Percentiles rank a stretch among this genome's conserved stretches.
Conservation (phyloP, 2,329 filamentous ascomycete species). For the Alternaria ventricosa region DNA sequence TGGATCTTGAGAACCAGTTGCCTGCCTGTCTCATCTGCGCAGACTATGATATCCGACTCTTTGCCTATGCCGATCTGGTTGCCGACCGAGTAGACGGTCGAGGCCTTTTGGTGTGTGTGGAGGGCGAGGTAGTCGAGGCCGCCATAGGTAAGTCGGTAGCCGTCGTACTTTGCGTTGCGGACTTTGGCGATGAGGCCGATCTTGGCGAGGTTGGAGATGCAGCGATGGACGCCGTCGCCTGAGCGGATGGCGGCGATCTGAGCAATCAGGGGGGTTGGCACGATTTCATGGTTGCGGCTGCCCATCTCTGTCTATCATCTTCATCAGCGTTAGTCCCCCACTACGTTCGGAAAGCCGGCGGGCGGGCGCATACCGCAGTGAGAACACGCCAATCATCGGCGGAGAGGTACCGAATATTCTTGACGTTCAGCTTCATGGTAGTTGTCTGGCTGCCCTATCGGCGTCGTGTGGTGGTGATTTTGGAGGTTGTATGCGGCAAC, state of each 20-base stretch:
- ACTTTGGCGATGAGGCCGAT: conserved; percentile 87
- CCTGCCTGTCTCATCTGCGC: conserved; percentile 77
- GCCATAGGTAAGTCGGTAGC: conserved; percentile 94
- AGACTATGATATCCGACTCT: conserved; percentile 95
- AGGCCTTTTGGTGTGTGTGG: conserved; percentile 82
- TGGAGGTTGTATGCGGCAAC: conserved; percentile 5
- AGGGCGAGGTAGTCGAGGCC: conserved; percentile 97
- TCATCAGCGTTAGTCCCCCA: conserved; percentile 47
- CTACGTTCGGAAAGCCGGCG: conserved; percentile 22
- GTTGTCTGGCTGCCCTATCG: neutral
- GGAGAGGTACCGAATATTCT: conserved; percentile 89
- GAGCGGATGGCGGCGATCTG: conserved; percentile 78
- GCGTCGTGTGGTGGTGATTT: conserved; percentile 7
- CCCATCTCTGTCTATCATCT: conserved; percentile 81
- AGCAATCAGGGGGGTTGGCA: conserved; percentile 87
- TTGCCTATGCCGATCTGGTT: conserved; percentile 96
- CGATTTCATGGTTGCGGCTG: conserved; percentile 95
- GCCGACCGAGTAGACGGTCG: conserved; percentile 87
- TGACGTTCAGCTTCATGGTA: conserved; percentile 91
- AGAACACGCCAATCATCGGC: conserved; percentile 95
- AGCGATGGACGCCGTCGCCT: conserved; percentile 78
- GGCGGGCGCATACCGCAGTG: conserved; percentile 69
- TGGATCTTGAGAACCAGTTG: conserved; percentile 95
- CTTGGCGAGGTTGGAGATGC: conserved; percentile 91
- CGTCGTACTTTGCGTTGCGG: conserved; percentile 97